Conservation (phyloP, 164 flowering plant genomes). For the Vitis amurensis region DNA sequence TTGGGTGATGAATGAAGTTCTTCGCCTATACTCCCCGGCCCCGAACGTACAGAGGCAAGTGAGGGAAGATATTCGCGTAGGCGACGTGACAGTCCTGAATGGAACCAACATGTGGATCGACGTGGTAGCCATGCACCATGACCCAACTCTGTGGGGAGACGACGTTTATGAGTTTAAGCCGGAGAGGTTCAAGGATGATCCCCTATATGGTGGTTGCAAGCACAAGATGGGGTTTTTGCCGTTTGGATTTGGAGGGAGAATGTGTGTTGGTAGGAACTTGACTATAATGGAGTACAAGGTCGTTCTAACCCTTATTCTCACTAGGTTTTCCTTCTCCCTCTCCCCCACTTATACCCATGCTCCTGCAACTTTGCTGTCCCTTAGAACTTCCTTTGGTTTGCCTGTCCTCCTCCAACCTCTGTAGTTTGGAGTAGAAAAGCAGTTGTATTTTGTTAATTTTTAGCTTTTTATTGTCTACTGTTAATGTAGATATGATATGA, state of each 20-base stretch:
- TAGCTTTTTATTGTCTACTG: too few relatives aligned
- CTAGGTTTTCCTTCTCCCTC: constrained; percentile 62
- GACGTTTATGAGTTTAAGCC: constrained; percentile 79
- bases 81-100: constrained; percentile 47
- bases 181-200: constrained; percentile 68
- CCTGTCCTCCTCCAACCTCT: constrained; percentile 60
- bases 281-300: constrained; percentile 76
- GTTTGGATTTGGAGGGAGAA: constrained; percentile 91
- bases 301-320: constrained; percentile 52
- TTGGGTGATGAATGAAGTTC: constrained; percentile 81
- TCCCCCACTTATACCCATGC: constrained; percentile 71
- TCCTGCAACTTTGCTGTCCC: constrained; percentile 64
- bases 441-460: too few relatives aligned
- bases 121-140: constrained; percentile 78
- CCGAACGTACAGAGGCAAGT: constrained; percentile 87
- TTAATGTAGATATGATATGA: too few relatives aligned
- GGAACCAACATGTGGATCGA: constrained; percentile 97
- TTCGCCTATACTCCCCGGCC: constrained; percentile 74
- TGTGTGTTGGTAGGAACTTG: constrained; percentile 79
- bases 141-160: constrained; percentile 68
- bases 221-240: constrained; percentile 90
- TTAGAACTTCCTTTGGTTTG: constrained; percentile 63
- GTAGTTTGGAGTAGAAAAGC: not conserved
- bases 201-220: constrained; percentile 67
- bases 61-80: constrained; percentile 60